Evolutionary conservation across 805 yeast species (phyloP).

Genomic region (Nakazawaea wickerhamii): DNA sequence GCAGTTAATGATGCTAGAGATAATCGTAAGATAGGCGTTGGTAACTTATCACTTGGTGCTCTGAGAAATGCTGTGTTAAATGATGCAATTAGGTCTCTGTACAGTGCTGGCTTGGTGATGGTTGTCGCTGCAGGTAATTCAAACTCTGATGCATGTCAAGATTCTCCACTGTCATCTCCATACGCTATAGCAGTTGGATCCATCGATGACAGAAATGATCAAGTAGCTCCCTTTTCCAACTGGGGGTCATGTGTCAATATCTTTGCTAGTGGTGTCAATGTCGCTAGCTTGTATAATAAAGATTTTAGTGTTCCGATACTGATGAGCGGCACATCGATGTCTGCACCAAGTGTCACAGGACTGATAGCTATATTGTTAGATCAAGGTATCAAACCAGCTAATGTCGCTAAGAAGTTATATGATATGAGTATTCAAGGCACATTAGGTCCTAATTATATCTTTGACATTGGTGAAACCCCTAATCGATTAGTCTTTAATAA

Average conservation of each 20-base stretch:
- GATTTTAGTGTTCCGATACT: conserved; percentile 22
- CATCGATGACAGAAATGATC: conserved; percentile 67
- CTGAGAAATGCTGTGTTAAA: conserved; percentile 60
- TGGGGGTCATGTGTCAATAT: conserved; percentile 91
- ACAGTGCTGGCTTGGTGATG: conserved; percentile 61
- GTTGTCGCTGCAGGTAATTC: conserved; percentile 89
- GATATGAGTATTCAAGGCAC: conserved; percentile 40
- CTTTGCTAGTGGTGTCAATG: conserved; percentile 75
- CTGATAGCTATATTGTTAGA: conserved; percentile 50
- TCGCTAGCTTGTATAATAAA: conserved; percentile 47
- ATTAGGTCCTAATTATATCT: conserved; percentile 40
- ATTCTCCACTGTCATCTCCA: conserved; percentile 81
- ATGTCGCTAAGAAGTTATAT: conserved; percentile 37
- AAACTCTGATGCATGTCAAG: conserved; percentile 68
- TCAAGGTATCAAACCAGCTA: conserved; percentile 38
- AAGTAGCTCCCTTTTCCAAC: conserved; percentile 75
- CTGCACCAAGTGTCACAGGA: conserved; percentile 73
- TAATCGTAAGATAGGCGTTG: conserved; percentile 47
- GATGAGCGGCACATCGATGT: conserved; percentile 78
- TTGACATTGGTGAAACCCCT: conserved; percentile 51
- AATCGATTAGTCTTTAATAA: conserved; percentile 38
- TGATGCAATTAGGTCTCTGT: conserved; percentile 72
- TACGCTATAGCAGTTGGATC: conserved; percentile 83
- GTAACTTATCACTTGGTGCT: conserved; percentile 80
- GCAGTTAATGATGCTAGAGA: conserved; percentile 53